Evolutionary conservation across 208 protist species (phyloP).

Genomic region (Trypanosoma lewisi): DNA sequence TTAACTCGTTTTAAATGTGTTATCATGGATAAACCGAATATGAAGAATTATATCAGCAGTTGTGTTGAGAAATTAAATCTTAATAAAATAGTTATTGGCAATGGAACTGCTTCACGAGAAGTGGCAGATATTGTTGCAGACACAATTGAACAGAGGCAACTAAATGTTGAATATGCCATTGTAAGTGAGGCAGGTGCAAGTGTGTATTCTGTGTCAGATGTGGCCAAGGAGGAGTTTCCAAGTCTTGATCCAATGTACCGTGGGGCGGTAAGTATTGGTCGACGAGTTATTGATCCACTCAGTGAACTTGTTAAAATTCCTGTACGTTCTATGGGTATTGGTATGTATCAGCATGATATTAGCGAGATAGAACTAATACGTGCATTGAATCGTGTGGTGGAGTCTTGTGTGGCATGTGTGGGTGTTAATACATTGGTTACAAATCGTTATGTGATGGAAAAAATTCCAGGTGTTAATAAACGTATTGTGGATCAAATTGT

Average conservation of each 20-base stretch:
- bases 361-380: slow-evolving; percentile 55
- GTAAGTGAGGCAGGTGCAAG: slow-evolving; percentile 85
- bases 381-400: slow-evolving; percentile 57
- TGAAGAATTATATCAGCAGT: slow-evolving; percentile 59
- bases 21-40: slow-evolving; percentile 53
- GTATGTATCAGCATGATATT: slow-evolving; percentile 92
- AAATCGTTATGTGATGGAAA: slow-evolving; percentile 78
- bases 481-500: slow-evolving; percentile 77
- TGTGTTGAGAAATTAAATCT: slow-evolving; percentile 43
- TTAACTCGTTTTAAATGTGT: slow-evolving; percentile 71
- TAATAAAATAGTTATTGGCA: slow-evolving; percentile 86
- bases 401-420: slow-evolving; percentile 75
- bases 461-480: slow-evolving; percentile 73
- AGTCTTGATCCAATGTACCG: slow-evolving; percentile 72
- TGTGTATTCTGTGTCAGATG: slow-evolving; percentile 78
- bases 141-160: slow-evolving; percentile 38
- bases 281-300: slow-evolving; percentile 87
- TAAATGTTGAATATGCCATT: slow-evolving; percentile 74
- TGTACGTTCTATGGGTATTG: slow-evolving; percentile 85
- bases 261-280: slow-evolving; percentile 85
- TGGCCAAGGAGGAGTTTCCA: slow-evolving; percentile 76
- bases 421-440: slow-evolving; percentile 78
- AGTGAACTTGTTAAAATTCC: slow-evolving; percentile 90
- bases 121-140: slow-evolving; percentile 54
- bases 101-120: slow-evolving; percentile 73